These are phyloP conservation scores for Paramarasmius palmivorus DNA, from an alignment of 1,284 basidiomycete species.

Conservation along the genomic window DNA sequence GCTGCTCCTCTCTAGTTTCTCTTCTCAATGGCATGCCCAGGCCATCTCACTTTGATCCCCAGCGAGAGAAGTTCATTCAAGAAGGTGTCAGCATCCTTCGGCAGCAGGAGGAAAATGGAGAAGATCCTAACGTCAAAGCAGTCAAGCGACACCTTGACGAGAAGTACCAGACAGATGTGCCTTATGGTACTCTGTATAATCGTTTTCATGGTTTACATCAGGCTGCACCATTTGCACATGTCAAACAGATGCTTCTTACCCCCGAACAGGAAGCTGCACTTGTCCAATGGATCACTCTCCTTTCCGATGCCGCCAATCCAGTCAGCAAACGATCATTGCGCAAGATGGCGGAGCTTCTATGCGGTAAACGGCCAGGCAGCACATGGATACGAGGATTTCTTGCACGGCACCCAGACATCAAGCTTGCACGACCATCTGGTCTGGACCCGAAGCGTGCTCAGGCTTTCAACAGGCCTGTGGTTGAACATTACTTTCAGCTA, in stretches of 20 bases:
- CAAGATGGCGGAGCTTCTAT: slow-evolving; percentile 15
- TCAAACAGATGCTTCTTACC: slow-evolving; percentile 18
- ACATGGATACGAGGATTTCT: slow-evolving; percentile 24
- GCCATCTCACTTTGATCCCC: too few species aligned
- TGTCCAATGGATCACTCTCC: slow-evolving; percentile 22
- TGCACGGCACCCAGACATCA: slow-evolving; percentile 21
- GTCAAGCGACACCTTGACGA: not conserved
- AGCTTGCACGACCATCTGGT: slow-evolving; percentile 19
- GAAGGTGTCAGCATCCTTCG: too few species aligned
- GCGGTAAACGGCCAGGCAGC: slow-evolving; percentile 13
- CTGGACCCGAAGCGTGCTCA: slow-evolving; percentile 32
- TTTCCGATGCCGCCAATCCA: slow-evolving; percentile 16
- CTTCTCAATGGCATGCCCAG: too few species aligned
- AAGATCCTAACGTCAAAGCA: not conserved
- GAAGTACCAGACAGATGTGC: not conserved
- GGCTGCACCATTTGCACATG: slow-evolving; percentile 11
- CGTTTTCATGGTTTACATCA: not conserved
- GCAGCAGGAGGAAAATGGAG: too few species aligned
- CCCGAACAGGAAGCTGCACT: slow-evolving; percentile 18
- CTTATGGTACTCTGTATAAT: not conserved
- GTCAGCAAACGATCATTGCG: slow-evolving; percentile 18
- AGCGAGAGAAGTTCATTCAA: too few species aligned
- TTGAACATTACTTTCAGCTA: slow-evolving; percentile 23
- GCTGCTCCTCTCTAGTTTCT: too few species aligned
- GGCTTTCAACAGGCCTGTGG: slow-evolving; percentile 28